A percentile compares a stretch with the other conserved stretches of the same genome.
These are phyloP conservation scores for Camellia japonica DNA, from an alignment of 148 eudicot species.

Conservation along the genomic window DNA sequence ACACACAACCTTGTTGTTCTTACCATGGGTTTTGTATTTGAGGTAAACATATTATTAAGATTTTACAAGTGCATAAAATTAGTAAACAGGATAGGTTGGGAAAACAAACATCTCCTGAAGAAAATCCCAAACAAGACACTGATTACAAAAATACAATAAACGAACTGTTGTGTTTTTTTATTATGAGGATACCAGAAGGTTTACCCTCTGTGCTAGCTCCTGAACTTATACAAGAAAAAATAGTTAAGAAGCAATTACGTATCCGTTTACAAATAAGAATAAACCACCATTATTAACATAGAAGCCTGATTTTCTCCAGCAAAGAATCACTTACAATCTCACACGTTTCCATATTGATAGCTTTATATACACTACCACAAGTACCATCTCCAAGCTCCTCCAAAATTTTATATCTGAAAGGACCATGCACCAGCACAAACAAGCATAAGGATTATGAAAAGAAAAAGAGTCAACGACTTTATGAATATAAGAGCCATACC, in stretches of 20 bases:
- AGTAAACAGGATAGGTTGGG: neutral
- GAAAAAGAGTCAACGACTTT: neutral
- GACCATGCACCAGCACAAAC: conserved; percentile 18
- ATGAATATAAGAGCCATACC: neutral
- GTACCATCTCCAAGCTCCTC: conserved; percentile 95
- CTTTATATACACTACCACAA: conserved; percentile 92
- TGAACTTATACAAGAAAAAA: neutral
- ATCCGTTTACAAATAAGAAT: neutral
- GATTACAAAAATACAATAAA: neutral
- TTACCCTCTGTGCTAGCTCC: neutral
- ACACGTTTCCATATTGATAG: conserved; percentile 65
- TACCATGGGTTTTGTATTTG: neutral
- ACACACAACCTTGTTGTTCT: neutral
- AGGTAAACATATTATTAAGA: neutral
- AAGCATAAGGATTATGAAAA: conserved; percentile 9
- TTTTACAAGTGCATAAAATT: neutral
- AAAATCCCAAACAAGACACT: neutral
- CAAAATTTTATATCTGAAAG: conserved; percentile 67
- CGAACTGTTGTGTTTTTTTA: neutral
- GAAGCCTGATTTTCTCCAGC: conserved; percentile 2
- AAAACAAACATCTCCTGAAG: neutral
- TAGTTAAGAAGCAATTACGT: neutral
- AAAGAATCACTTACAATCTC: conserved; percentile 65
- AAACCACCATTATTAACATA: neutral
- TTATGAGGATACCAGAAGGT: neutral